phyloP scores from a whole-genome alignment of 2,329 filamentous ascomycete genomes.

The Botryotinia narcissicola region DNA sequence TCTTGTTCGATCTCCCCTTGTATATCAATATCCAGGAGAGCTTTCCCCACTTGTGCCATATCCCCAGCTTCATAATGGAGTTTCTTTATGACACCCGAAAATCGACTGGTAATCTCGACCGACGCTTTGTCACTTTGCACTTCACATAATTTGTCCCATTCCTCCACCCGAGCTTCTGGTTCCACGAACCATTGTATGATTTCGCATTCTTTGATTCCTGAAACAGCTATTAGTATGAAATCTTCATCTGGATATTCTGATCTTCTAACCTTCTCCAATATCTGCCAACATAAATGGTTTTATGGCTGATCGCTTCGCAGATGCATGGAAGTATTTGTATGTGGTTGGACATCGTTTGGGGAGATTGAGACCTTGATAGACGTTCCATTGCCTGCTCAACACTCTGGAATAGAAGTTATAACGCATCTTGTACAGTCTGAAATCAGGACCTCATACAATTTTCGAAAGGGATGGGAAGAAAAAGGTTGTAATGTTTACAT shows the following conservation, averaged over 20 bases:
- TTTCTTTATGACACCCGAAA: conserved; percentile 93
- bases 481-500: background rate
- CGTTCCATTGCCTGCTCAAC: conserved; percentile 51
- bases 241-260: background rate
- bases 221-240: conserved; percentile 14
- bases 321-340: conserved; percentile 32
- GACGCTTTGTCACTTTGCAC: conserved; percentile 97
- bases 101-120: conserved; percentile 90
- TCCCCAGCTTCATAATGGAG: conserved; percentile 94
- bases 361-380: conserved; percentile 40
- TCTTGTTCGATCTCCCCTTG: conserved; percentile 69
- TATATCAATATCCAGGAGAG: conserved; percentile 93
- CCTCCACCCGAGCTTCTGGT: conserved; percentile 90
- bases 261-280: conserved; percentile 71
- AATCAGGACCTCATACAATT: background rate
- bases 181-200: conserved; percentile 99
- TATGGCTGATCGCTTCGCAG: conserved; percentile 46
- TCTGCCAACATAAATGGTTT: conserved; percentile 82
- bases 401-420: conserved; percentile 51
- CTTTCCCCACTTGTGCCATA: conserved; percentile 93
- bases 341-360: conserved; percentile 24
- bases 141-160: conserved; percentile 97
- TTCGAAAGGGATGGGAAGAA: background rate
- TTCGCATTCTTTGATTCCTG: conserved; percentile 96
- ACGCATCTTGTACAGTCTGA: conserved; percentile 48